Evolutionary conservation across 768 basidiomycete genomes (phyloP), one percentile per base, ranked within the genome.

Genomic region (Rhodosporidiobolus sp.): DNA sequence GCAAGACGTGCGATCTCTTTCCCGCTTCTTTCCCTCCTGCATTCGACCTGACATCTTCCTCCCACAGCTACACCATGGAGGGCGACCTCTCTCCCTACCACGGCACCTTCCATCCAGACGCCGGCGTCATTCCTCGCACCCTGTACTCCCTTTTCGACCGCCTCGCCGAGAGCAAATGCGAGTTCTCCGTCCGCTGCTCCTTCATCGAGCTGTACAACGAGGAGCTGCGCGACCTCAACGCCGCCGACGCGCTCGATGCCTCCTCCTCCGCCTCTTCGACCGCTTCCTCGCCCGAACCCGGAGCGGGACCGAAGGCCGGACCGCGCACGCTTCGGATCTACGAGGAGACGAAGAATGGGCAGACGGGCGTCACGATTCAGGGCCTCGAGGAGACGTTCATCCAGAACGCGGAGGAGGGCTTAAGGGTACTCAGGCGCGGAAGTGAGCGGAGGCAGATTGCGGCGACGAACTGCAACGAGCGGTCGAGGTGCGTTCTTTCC

Each of bases 201-300:
- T 98, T 88, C 80, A 85, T 99, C 64, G 96, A 99, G 80, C 85
- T 99, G 30, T 99, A 98, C 82, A 99, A 99, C 80, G 96, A 99
- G 83, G 96, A 98, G 79, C 86, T 99, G 11, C 90, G 96, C 32
- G 96, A 99, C 80, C 86, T 99, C 35, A 79, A 79, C 6, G 82
- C 83, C 7, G 88, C 88, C 45, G 85, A 84, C 64, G 58, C 69
- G 3, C 83, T 83, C 17, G 91, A 93, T 73, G n/a, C 32, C 35
- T 52, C 61, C 16, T 16, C 55, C 26, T 26, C 34, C 1, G 20
- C 59, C 0, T 60, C 58, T 0, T 60, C 66, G 5, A 14, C 38
- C 16, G 59, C 59, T 1, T 38, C 66, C 2, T 46, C 66, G 0
- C 66, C 66, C 16, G 66, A 57, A 32, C 52, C 57, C 1, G 58